Percentiles rank a stretch among this genome's conserved stretches.
Conservation (phyloP, 2,329 filamentous ascomycete species). For the Cryphonectria naterciae region DNA sequence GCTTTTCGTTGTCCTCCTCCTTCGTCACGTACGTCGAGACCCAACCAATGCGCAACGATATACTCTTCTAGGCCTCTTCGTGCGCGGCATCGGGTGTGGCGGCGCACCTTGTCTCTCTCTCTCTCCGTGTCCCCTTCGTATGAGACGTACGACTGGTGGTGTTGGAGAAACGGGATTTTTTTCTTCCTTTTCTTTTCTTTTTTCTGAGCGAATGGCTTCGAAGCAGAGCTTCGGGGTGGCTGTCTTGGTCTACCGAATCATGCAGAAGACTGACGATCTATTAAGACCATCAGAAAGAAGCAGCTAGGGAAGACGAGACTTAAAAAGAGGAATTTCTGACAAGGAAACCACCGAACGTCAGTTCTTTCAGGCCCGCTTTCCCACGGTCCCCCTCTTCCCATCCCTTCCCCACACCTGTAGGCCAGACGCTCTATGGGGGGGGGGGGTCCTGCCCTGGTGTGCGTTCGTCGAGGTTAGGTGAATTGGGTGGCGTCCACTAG, state of each 20-base stretch:
- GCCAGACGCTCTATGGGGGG: background rate
- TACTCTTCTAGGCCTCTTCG: background rate
- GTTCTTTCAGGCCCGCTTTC: background rate
- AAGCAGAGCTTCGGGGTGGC: conserved; percentile 3
- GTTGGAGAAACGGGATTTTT: background rate
- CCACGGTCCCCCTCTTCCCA: background rate
- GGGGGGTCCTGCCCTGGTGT: background rate
- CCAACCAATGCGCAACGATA: background rate
- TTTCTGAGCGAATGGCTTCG: background rate
- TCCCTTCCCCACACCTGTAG: background rate
- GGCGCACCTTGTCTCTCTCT: background rate
- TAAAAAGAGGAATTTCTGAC: background rate
- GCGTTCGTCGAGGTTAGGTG: too few relatives aligned
- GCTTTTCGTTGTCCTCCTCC: background rate
- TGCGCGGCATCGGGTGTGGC: background rate
- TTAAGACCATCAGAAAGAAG: background rate
- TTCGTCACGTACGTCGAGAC: background rate
- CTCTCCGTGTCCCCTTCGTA: background rate
- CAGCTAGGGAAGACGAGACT: background rate
- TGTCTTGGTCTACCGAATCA: background rate
- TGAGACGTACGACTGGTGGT: background rate
- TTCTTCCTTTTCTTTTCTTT: too few relatives aligned
- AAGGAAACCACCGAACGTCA: background rate
- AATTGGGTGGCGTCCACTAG: background rate
- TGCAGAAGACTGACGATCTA: background rate